Evolutionary conservation across 768 basidiomycete genomes (phyloP), one percentile per base, ranked within the genome.

Genomic region (Lepiota brunneoincarnata): DNA sequence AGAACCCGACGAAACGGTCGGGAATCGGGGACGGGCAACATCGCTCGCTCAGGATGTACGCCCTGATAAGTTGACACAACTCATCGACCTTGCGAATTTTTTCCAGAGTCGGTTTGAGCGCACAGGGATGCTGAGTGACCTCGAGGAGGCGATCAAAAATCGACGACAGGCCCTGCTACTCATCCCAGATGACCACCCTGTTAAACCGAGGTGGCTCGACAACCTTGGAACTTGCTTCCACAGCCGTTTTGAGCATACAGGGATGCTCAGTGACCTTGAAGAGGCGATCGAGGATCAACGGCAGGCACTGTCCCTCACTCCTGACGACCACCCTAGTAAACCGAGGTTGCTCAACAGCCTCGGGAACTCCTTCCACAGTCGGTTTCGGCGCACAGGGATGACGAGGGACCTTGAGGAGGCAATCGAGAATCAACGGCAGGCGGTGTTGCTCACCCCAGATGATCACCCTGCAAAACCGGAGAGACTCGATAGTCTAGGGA

Each of bases 111-210:
- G 43, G 14, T 73, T 63, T 49, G 58, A 62, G 28, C 40, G 51
- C 23, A 56, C 67, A 4, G 64, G 68, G 6, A 49, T 58, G n/a
- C 42, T 56, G 14, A 54, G 57, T 34, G 67, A 68, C 55, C 31
- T 72, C 21, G 59, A 71, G 35, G 49, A 55, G 15, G 51, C 59
- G 14, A 57, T 51, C 40, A 35, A 40, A 12, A 21, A n/a, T 10
- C 23, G 49, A n/a, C 26, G 55, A 36, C 37, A 51, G 18, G 57
- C 47, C 15, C n/a, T n/a, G n/a, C 24, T 60, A 10, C 35, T 55
- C 31, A 51, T 38, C 20, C 54, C 58, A 31, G 23, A 47, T 17
- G 44, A 31, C 14, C 59, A 54, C 31, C 15, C 43, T 6, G 18
- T 37, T 42, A 50, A 28, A 36, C 31, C 28, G 9, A 49, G 20